Base-by-base conservation (phyloP, 768 basidiomycete genomes). In the Lentinus brumalis region DNA sequence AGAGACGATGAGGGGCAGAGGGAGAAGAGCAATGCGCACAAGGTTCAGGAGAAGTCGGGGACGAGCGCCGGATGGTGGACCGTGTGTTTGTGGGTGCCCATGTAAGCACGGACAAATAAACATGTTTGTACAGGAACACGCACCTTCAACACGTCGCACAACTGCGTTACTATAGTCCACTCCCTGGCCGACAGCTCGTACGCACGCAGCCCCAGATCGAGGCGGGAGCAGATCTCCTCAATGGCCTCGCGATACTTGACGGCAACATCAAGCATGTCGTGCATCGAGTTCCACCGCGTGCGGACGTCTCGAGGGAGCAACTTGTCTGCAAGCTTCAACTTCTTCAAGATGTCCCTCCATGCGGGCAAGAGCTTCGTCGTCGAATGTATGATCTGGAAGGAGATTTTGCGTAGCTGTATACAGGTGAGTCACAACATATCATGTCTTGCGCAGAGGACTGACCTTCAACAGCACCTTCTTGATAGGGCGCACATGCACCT, bases 241-340 rank as follows among this genome's bases (percentile, higher is more conserved):
- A 70, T 54, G 0, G 50, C 58, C 11, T 5, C 1, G 1, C 59
- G 44, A 30, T 70, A 68, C 5, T 63, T 15, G 0, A 73, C 14
- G 0, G 64, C 54, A 3, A 66, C 30, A 30, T 15, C 50, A 2
- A 18, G 6, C 50, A 51, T 51, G 9, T 51, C 15, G 31, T 4
- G 35, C n/a, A 50, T 68, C 7, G 61, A 68, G 41, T 67, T 71
- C 67, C 63, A 69, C 1, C 53, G 55, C 1, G 65, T 72, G 29
- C 39, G 11, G 6, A 71, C 62, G 38, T 71, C 59, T 0, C 51
- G 15, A 2, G 51, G 69, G 39, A 67, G 62, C 7, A 49, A 50
- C 16, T 18, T 31, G 7, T 51, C 50, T 2, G 5, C 5, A 9
- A 51, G 40, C 53, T 45, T 45, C 44, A 45, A 4, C 30, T 47